Base-by-base conservation (phyloP, 805 yeast species). In the Monosporozyma aerobia region DNA sequence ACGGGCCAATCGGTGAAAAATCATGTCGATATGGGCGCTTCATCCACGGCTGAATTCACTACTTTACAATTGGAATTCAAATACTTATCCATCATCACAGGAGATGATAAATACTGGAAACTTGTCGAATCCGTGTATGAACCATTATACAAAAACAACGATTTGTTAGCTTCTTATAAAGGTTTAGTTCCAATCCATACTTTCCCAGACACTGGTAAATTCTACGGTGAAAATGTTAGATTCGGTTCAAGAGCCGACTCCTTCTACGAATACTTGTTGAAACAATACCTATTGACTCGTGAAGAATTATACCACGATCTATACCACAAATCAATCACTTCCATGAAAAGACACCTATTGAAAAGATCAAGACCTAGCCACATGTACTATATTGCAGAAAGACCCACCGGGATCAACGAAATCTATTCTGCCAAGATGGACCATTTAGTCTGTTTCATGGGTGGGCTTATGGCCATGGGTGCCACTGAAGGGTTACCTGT, bases 221-320 rank as follows among this genome's bases (percentile, higher is more conserved):
- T 79, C 66, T 78, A 73, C 54, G 89, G 89, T 0, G 60, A 64
- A 1, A 68, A 78, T 51, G 87, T 92, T 55, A 77, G 97, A 57
- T 71, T 90, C 52, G 97, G 97, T 0, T 85, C 95, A 0, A 76
- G 97, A 59, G 97, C 96, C 48, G 97, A 90, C 69, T 87, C 96
- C 0, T 90, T 90, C 66, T 90, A 90, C 64, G 97, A 90, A 70
- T 89, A 89, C 65, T 72, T 90, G 46, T 73, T 90, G 57, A 90
- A 90, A 67, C 96, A 89, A 69, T 87, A 85, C 62, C 69, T 90
- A 57, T 90, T 87, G 67, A 88, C 97, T 1, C 75, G 76, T 52
- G 78, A 79, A 62, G 67, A 73, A 55, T 64, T 85, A 10, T 90
- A 88, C 68, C 72, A 81, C 61, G 78, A 79, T 13, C 80, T 90